Percentiles rank a stretch among this genome's conserved stretches.
Conservation (phyloP, 192 early-diverging fungal species). For the Glomus cerebriforme region DNA sequence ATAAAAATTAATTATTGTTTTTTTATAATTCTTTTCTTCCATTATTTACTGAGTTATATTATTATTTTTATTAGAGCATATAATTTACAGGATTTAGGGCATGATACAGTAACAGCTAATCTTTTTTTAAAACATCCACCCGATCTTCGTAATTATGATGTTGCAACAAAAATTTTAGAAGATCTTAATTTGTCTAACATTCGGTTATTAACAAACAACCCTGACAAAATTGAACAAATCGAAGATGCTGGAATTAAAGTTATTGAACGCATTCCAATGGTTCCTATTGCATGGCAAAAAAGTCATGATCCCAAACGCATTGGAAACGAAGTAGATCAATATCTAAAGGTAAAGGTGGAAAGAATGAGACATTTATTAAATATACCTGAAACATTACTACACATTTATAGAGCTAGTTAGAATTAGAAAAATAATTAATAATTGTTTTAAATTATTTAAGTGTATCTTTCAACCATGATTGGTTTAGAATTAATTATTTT, state of each 20-base stretch:
- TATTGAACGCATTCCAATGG: constrained; percentile 84
- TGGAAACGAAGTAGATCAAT: constrained; percentile 71
- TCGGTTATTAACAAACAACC: constrained; percentile 93
- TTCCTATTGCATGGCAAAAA: constrained; percentile 80
- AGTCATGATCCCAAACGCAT: constrained; percentile 39
- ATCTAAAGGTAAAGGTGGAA: constrained; percentile 86
- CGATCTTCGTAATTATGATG: constrained; percentile 91
- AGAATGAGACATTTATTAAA: constrained; percentile 90
- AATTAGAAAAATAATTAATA: background rate
- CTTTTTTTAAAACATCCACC: constrained; percentile 85
- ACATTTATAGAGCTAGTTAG: background rate
- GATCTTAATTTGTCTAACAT: constrained; percentile 77
- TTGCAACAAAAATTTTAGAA: constrained; percentile 84
- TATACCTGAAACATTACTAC: constrained; percentile 46
- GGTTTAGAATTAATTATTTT: too few species aligned
- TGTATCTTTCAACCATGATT: too few species aligned
- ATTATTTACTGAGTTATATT: background rate
- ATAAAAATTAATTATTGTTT: constrained; percentile 25
- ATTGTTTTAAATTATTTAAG: too few species aligned
- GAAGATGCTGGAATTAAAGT: constrained; percentile 68
- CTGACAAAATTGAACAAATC: constrained; percentile 88
- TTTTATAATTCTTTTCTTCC: too few species aligned
- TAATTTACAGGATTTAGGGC: constrained; percentile 94
- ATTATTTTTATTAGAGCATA: constrained; percentile 70
- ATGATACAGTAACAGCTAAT: constrained; percentile 94